Conservation (phyloP, 2,329 filamentous ascomycete species). For the Trichophyton simii region DNA sequence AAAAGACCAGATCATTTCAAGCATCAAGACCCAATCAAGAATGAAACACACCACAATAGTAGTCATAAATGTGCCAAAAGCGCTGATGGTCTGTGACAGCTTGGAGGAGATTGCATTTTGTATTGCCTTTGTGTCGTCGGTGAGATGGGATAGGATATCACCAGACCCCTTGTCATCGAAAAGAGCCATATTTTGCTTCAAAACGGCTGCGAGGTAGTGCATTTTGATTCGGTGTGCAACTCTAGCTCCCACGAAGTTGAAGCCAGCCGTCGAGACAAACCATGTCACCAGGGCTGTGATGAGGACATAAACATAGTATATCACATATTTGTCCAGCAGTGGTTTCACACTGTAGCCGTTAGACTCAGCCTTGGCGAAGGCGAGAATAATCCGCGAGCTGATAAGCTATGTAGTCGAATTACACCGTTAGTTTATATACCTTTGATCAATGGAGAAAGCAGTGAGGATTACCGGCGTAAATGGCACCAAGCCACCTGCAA, state of each 20-base stretch:
- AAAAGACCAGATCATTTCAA: background rate
- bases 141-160: constrained; percentile 75
- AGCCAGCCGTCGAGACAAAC: constrained; percentile 67
- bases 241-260: constrained; percentile 64
- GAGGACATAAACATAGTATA: constrained; percentile 66
- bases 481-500: background rate
- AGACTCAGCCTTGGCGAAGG: background rate
- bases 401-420: background rate
- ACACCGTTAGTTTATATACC: background rate
- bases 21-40: background rate
- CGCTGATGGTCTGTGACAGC: constrained; percentile 43
- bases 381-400: background rate
- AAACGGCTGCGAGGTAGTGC: constrained; percentile 61
- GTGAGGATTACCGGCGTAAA: background rate
- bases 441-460: background rate
- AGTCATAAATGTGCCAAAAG: background rate
- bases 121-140: constrained; percentile 69
- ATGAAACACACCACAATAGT: background rate
- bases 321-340: constrained; percentile 8
- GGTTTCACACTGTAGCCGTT: background rate
- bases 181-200: constrained; percentile 70
- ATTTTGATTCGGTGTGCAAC: constrained; percentile 57
- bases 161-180: constrained; percentile 76
- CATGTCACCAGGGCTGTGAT: constrained; percentile 58
- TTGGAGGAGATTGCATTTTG: constrained; percentile 81